Evolutionary conservation across 495 filamentous ascomycete genomes (phyloP), one percentile per base, ranked within the genome.

Genomic region (Xylaria telfairii): DNA sequence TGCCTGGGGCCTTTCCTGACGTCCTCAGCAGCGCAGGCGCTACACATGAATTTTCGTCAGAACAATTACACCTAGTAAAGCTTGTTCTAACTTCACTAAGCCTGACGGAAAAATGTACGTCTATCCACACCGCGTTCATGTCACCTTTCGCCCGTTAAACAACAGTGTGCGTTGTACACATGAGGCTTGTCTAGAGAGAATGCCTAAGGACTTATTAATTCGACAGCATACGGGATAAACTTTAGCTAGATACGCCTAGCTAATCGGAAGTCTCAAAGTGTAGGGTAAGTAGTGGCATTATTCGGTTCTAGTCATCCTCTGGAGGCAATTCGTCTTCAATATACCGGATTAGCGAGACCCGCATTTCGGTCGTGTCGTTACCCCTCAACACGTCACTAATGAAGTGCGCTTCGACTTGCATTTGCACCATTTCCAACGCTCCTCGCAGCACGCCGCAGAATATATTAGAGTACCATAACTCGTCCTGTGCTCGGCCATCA

Each of bases 241-340:
- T 28, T 12, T 2, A 1, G 17, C 26, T 10, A 21, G 42, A 13
- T 13, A 12, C 32, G 30, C 49, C 5, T 1, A 39, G 28, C n/a
- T n/a, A 13, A 21, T 6, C 1, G 17, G n/a, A 42, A n/a, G 21
- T 17, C 37, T 42, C 24, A 19, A 42, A 28, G 7, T 26, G 37
- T 24, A 34, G 34, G 6, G 44, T 51, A 44, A 26, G 57, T 7
- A 41, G 46, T 47, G 24, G 39, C 15, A 65, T 56, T 12, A 42
- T 30, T 32, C 13, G 19, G 47, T 56, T 62, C 86, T 82, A 98
- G 71, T 99, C 96, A 75, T 98, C 96, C 74, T 98, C 95, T 19
- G 93, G 94, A 32, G 96, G 96, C 86, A 99, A 88, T 80, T 99
- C 96, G 80, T 99, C 96, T 75, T 99, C 96, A 74, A 99, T 97